Evolutionary conservation across 2,329 filamentous ascomycete genomes (phyloP).

Genomic region (Trichoderma lentiforme): DNA sequence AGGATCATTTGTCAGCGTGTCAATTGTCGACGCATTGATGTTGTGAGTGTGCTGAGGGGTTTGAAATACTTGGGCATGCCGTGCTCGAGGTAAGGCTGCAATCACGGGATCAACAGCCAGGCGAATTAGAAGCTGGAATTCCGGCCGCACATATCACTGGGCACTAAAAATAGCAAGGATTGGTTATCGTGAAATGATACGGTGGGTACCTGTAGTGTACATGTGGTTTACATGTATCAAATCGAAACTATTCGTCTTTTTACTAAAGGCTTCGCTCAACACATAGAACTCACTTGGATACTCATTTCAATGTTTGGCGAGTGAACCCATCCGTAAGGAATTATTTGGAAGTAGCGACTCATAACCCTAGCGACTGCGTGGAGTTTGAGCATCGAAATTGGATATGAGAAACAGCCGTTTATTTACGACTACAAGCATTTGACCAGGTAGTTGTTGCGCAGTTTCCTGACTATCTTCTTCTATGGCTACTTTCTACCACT

Average conservation of each 20-base stretch:
- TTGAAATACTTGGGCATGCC: background rate
- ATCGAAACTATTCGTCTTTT: no score
- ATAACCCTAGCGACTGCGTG: no score
- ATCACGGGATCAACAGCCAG: background rate
- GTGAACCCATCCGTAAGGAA: no score
- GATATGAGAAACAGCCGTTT: no score
- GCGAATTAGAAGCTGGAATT: background rate
- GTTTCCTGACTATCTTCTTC: background rate
- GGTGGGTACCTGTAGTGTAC: background rate
- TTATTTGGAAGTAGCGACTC: no score
- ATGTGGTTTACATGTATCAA: no score
- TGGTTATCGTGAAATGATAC: background rate
- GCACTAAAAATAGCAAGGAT: background rate
- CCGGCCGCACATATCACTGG: background rate
- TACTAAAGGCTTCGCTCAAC: background rate
- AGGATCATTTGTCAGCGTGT: background rate
- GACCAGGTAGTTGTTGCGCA: no score
- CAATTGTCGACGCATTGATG: background rate
- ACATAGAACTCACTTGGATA: background rate
- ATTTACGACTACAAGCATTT: no score
- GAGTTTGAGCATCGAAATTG: background rate
- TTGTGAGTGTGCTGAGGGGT: background rate
- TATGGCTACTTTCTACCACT: background rate
- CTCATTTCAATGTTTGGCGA: no score
- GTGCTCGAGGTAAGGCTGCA: background rate